Evolutionary conservation across 2,329 filamentous ascomycete species (phyloP).

Genomic region (Calonectria pteridis): DNA sequence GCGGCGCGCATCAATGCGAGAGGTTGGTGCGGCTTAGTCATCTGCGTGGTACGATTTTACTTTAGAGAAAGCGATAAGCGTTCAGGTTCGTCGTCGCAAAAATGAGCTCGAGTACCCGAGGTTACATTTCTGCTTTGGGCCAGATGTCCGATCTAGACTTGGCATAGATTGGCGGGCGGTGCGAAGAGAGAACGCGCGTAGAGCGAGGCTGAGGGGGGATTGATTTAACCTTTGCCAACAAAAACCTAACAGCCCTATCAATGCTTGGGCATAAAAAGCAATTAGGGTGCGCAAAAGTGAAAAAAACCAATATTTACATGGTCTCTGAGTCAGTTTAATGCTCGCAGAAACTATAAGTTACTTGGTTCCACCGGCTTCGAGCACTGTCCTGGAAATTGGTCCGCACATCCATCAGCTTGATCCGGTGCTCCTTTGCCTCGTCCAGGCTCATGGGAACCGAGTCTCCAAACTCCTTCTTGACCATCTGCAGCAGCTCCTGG

Average conservation of each 20-base stretch:
- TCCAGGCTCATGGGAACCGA: slow-evolving; percentile 29
- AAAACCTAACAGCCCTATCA: not conserved
- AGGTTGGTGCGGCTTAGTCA: not conserved
- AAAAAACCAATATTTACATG: not conserved
- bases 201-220: no score
- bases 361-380: fast-evolving
- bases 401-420: slow-evolving; percentile 32
- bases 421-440: slow-evolving; percentile 29
- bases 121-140: not conserved
- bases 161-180: not conserved
- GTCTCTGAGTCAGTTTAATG: slow-evolving; percentile 19
- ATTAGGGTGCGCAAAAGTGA: not conserved
- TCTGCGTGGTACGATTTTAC: not conserved
- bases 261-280: no score
- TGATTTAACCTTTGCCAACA: not conserved
- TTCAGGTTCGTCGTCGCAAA: not conserved
- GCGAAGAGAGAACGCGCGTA: not conserved
- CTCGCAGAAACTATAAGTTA: slow-evolving; percentile 34
- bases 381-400: not conserved
- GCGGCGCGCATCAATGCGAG: not conserved
- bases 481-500: slow-evolving; percentile 27
- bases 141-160: not conserved
- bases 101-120: not conserved
- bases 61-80: not conserved
- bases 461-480: not conserved